Percentiles rank a stretch among this genome's conserved stretches.
These are phyloP conservation scores for Graphilbum fragrans DNA, from an alignment of 2,329 filamentous ascomycete genomes.

Conservation along the genomic window DNA sequence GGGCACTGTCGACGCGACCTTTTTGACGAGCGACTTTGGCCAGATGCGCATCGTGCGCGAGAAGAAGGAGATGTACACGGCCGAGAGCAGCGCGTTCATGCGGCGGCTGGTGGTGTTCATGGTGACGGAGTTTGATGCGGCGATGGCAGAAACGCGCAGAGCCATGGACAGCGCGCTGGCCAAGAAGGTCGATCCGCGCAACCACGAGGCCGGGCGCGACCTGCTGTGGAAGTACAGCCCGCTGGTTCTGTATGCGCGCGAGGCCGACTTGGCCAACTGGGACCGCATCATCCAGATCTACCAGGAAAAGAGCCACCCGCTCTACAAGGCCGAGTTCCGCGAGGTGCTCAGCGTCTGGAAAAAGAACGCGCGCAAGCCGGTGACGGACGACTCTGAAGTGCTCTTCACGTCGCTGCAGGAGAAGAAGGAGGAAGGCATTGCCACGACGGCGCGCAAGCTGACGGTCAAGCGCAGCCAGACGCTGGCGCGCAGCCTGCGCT, in stretches of 20 bases:
- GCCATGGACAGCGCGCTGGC: conserved; percentile 47
- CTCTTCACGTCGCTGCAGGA: conserved; percentile 83
- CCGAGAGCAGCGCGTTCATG: conserved; percentile 66
- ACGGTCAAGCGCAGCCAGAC: conserved; percentile 93
- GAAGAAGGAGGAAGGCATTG: conserved; percentile 63
- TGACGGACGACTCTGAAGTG: conserved; percentile 64
- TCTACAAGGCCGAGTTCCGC: conserved; percentile 75
- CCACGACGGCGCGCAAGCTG: conserved; percentile 71
- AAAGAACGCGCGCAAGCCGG: conserved; percentile 60
- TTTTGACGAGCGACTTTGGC: conserved; percentile 62
- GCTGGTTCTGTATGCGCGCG: conserved; percentile 75
- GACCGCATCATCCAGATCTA: conserved; percentile 68
- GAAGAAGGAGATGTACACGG: conserved; percentile 80
- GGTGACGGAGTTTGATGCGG: conserved; percentile 65
- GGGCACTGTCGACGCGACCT: conserved; percentile 31
- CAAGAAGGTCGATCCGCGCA: conserved; percentile 56
- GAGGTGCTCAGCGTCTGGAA: conserved; percentile 72
- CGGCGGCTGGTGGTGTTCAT: conserved; percentile 72
- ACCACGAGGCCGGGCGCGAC: conserved; percentile 60
- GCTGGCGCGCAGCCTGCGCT: conserved; percentile 59
- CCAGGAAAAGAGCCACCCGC: conserved; percentile 58
- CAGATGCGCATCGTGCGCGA: conserved; percentile 91
- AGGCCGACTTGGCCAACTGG: conserved; percentile 76
- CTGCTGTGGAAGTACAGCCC: conserved; percentile 81
- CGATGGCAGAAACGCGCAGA: conserved; percentile 57